Evolutionary conservation across 1,139 yeast species (phyloP).

Genomic region (Yamadazyma kanchanaburiensis): DNA sequence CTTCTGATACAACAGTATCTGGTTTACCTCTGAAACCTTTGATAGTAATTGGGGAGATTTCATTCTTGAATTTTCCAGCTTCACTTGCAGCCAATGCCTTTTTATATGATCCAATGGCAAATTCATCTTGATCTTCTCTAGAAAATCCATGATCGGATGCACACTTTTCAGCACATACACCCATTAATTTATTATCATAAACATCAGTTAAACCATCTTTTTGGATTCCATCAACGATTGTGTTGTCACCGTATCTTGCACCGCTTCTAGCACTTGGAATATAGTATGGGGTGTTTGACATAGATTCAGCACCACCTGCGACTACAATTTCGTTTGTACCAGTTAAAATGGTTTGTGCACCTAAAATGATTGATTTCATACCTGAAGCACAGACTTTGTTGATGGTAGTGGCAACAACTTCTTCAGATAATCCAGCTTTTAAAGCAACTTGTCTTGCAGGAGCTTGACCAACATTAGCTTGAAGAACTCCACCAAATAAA

Average conservation of each 20-base stretch:
- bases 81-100: constrained; percentile 80
- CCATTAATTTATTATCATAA: constrained; percentile 85
- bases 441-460: constrained; percentile 98
- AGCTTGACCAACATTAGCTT: constrained; percentile 94
- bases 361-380: constrained; percentile 84
- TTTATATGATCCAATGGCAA: constrained; percentile 64
- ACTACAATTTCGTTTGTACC: constrained; percentile 91
- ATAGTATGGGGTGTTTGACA: constrained; percentile 95
- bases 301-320: constrained; percentile 97
- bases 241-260: constrained; percentile 80
- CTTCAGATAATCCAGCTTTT: constrained; percentile 78
- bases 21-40: constrained; percentile 95
- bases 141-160: constrained; percentile 66
- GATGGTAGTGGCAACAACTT: constrained; percentile 81
- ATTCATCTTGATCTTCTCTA: constrained; percentile 71
- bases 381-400: constrained; percentile 99
- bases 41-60: constrained; percentile 82
- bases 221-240: constrained; percentile 81
- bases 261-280: constrained; percentile 83
- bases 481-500: constrained; percentile 87
- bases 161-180: constrained; percentile 94
- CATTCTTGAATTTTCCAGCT: constrained; percentile 74
- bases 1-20: constrained; percentile 63
- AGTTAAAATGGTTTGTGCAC: constrained; percentile 84
- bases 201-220: constrained; percentile 92